These are phyloP conservation scores for Arabidopsis thaliana DNA, from an alignment of 345 rosid species.

Conservation along the genomic window DNA sequence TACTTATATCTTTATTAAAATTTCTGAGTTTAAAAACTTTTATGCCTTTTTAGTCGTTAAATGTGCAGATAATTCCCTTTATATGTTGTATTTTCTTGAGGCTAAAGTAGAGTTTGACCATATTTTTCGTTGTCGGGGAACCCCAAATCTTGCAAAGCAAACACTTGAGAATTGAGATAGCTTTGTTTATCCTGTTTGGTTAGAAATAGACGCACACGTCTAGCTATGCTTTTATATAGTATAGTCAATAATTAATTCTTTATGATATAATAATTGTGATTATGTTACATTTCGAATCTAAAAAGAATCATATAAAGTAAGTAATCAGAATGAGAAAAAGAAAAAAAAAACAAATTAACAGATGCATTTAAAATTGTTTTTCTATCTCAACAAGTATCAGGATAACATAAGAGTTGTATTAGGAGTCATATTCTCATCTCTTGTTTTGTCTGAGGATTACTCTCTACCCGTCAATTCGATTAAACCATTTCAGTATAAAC, in stretches of 20 bases:
- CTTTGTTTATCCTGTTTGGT: slow-evolving; percentile 37
- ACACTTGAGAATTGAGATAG: slow-evolving; percentile 34
- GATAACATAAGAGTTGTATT: slow-evolving; percentile 20
- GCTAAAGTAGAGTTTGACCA: slow-evolving; percentile 35
- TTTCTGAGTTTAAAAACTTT: too few species aligned
- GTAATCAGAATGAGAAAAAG: background rate
- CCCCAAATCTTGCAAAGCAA: slow-evolving; percentile 19
- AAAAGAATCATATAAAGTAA: background rate
- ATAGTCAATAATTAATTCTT: slow-evolving; percentile 14
- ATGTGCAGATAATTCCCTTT: too few species aligned
- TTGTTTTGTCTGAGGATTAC: background rate
- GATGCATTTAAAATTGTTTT: background rate
- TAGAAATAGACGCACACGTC: slow-evolving; percentile 33
- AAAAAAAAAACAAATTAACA: too few species aligned
- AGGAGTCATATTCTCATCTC: slow-evolving; percentile 5
- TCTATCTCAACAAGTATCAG: slow-evolving; percentile 11
- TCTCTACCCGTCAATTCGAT: background rate
- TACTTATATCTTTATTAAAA: background rate
- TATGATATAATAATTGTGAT: slow-evolving; percentile 1
- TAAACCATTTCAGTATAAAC: background rate
- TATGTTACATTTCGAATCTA: background rate
- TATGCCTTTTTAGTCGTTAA: too few species aligned
- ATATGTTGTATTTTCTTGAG: background rate
- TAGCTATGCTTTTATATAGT: slow-evolving; percentile 1
- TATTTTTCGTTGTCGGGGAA: slow-evolving; percentile 29